Evolutionary conservation across 1,284 basidiomycete species (phyloP).

Genomic region (Pyrrhoderma lamaoense): DNA sequence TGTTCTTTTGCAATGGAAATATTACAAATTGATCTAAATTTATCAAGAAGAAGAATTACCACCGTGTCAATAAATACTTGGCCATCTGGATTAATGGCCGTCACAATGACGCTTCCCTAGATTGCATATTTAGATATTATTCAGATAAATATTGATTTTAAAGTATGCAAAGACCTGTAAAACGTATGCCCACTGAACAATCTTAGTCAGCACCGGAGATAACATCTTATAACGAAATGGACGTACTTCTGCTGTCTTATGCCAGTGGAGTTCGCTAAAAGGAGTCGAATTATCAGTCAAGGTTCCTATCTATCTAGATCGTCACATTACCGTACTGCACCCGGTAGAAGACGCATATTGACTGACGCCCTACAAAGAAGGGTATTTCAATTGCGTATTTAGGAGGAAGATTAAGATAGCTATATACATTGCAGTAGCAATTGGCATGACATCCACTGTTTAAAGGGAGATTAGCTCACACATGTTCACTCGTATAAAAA

Average conservation of each 20-base stretch:
- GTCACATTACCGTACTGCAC: constrained; percentile 47
- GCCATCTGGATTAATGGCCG: constrained; percentile 53
- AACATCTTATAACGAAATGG: constrained; percentile 24
- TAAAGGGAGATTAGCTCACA: constrained; percentile 4
- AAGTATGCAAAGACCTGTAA: constrained; percentile 36
- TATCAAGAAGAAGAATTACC: constrained; percentile 31
- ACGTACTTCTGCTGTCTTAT: constrained; percentile 55
- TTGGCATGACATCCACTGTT: constrained; percentile 49
- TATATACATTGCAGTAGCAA: constrained; percentile 42
- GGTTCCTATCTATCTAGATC: constrained; percentile 3
- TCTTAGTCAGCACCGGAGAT: constrained; percentile 19
- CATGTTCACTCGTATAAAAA: neutral
- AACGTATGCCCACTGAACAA: constrained; percentile 55
- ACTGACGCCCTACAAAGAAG: constrained; percentile 47
- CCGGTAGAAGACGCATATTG: constrained; percentile 62
- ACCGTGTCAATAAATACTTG: constrained; percentile 55
- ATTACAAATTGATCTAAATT: constrained; percentile 1
- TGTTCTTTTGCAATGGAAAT: constrained; percentile 20
- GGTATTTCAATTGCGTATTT: neutral
- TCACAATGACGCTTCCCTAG: constrained; percentile 57
- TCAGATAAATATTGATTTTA: neutral
- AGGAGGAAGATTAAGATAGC: neutral
- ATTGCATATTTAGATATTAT: constrained; percentile 10
- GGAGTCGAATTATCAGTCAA: neutral
- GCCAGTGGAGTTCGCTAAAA: constrained; percentile 69